Conservation (phyloP, 768 basidiomycete genomes). For the Leccinellum luteum region DNA sequence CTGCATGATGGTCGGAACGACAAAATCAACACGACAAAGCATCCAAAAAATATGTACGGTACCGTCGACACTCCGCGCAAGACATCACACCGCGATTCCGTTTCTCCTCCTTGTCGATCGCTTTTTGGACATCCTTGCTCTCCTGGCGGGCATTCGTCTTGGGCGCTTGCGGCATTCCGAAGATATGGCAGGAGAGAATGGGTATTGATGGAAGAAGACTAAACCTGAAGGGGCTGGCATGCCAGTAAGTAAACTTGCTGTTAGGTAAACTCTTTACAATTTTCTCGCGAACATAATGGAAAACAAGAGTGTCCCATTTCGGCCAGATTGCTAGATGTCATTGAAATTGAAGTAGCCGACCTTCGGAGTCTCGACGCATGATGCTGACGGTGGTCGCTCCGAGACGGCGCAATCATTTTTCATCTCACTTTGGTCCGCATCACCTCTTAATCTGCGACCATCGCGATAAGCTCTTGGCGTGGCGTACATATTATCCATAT, state of each 20-base stretch:
- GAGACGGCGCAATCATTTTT: background rate
- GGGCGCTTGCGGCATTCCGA: constrained; percentile 47
- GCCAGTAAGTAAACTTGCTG: background rate
- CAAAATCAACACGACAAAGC: background rate
- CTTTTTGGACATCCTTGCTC: constrained; percentile 39
- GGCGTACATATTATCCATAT: background rate
- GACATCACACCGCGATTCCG: constrained; percentile 52
- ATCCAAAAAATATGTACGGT: constrained; percentile 2
- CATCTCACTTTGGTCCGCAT: background rate
- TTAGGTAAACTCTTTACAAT: constrained; percentile 9
- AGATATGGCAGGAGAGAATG: background rate
- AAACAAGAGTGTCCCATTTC: background rate
- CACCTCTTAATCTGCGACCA: constrained; percentile 17
- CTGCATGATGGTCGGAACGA: constrained; percentile 29
- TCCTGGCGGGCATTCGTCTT: constrained; percentile 43
- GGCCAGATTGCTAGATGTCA: background rate
- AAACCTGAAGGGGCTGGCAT: constrained; percentile 1
- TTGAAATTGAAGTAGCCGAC: background rate
- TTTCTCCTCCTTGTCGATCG: constrained; percentile 66
- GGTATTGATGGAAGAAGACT: background rate
- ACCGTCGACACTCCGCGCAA: constrained; percentile 68
- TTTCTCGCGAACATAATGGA: background rate
- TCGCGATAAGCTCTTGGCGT: constrained; percentile 1
- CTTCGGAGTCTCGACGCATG: background rate
- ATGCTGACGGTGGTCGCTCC: background rate